Percentiles rank a stretch among this genome's conserved stretches.
Evolutionary conservation across 176 grass and related monocot genomes (phyloP).

Genomic region (Eragrostis curvula): DNA sequence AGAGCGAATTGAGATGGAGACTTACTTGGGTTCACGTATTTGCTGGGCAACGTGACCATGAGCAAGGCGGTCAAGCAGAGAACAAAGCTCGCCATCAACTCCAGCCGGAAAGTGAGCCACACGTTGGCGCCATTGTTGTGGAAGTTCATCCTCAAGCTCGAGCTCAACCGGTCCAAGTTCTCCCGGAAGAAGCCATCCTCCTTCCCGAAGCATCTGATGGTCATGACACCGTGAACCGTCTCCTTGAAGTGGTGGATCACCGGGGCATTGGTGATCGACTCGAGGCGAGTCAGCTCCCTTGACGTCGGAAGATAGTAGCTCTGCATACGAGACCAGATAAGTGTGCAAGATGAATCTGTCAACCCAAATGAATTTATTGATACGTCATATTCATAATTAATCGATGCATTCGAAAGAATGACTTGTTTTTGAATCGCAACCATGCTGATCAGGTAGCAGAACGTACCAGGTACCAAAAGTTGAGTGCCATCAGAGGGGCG

Average conservation of each 20-base stretch:
- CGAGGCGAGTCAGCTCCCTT: slow-evolving; percentile 89
- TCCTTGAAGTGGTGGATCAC: slow-evolving; percentile 99
- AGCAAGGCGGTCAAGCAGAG: slow-evolving; percentile 83
- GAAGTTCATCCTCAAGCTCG: slow-evolving; percentile 93
- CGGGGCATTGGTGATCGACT: slow-evolving; percentile 93
- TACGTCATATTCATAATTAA: too few species aligned
- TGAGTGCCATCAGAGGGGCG: slow-evolving; percentile 70
- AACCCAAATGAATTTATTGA: too few species aligned
- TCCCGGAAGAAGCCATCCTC: slow-evolving; percentile 63
- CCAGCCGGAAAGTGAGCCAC: slow-evolving; percentile 87
- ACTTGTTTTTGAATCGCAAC: too few species aligned
- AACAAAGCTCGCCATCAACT: slow-evolving; percentile 83
- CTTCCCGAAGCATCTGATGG: slow-evolving; percentile 91
- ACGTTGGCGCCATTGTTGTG: slow-evolving; percentile 95
- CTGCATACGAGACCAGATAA: slow-evolving; percentile 28
- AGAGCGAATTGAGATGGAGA: not conserved
- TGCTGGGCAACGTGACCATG: slow-evolving; percentile 81
- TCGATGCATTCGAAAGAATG: too few species aligned
- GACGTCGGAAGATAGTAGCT: slow-evolving; percentile 75
- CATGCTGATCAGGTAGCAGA: too few species aligned
- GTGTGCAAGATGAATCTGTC: too few species aligned
- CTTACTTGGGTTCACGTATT: slow-evolving; percentile 72
- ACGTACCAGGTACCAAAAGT: slow-evolving; percentile 90
- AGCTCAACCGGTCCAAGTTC: slow-evolving; percentile 78
- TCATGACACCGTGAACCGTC: slow-evolving; percentile 83